A percentile compares a stretch with the other conserved stretches of the same genome.
Conservation (phyloP, 495 filamentous ascomycete species). For the Clohesyomyces aquaticus region DNA sequence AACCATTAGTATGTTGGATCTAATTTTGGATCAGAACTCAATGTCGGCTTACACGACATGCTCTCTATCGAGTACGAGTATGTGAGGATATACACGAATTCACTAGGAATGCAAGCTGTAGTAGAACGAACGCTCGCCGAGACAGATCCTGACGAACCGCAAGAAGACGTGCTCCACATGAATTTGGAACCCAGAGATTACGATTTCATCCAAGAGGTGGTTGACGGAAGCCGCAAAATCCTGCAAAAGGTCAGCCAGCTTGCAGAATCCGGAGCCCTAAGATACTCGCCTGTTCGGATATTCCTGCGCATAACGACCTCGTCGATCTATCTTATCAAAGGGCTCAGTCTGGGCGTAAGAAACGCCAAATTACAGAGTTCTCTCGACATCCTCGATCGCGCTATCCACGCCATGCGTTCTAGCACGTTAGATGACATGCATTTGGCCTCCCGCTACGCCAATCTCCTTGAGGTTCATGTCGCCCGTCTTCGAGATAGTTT, state of each 20-base stretch:
- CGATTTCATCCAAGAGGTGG: slow-evolving; percentile 61
- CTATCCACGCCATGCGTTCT: slow-evolving; percentile 54
- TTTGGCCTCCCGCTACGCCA: slow-evolving; percentile 57
- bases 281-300: slow-evolving; percentile 58
- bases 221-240: slow-evolving; percentile 58
- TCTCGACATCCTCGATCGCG: slow-evolving; percentile 54
- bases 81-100: slow-evolving; percentile 58
- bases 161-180: slow-evolving; percentile 31
- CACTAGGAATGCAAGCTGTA: slow-evolving; percentile 61
- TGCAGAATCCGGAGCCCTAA: slow-evolving; percentile 41
- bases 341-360: slow-evolving; percentile 55
- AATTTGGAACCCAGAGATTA: slow-evolving; percentile 52
- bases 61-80: slow-evolving; percentile 58
- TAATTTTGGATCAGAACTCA: slow-evolving; percentile 21
- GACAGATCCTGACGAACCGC: slow-evolving; percentile 29
- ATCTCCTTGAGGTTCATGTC: slow-evolving; percentile 51
- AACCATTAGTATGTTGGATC: no score
- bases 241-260: slow-evolving; percentile 53
- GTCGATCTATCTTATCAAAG: slow-evolving; percentile 60
- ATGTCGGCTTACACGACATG: slow-evolving; percentile 38
- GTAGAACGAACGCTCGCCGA: slow-evolving; percentile 48
- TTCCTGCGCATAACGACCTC: slow-evolving; percentile 58
- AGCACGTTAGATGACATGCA: slow-evolving; percentile 60
- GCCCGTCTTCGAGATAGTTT: slow-evolving; percentile 36
- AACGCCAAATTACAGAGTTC: slow-evolving; percentile 56